Evolutionary conservation across 805 yeast genomes (phyloP).

Genomic region (Vanderwaltozyma polyspora): DNA sequence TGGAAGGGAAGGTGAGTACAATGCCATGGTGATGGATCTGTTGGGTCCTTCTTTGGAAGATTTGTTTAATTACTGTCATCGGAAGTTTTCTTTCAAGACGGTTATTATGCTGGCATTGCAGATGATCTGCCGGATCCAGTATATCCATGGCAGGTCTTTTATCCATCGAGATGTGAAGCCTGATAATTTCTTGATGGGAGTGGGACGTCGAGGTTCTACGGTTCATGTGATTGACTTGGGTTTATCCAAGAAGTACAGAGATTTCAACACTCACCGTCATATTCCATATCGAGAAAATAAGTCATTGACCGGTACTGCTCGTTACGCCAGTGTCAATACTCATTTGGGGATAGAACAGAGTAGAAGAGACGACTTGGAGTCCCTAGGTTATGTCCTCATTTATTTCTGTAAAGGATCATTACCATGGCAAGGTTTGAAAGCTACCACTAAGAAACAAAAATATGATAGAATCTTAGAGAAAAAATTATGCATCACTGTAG

Average conservation of each 20-base stretch:
- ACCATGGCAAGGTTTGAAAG: slow-evolving; percentile 98
- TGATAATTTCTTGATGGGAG: slow-evolving; percentile 76
- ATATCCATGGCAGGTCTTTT: slow-evolving; percentile 88
- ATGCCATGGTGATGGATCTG: slow-evolving; percentile 93
- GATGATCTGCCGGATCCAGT: slow-evolving; percentile 85
- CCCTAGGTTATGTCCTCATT: slow-evolving; percentile 85
- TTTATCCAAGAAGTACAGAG: slow-evolving; percentile 85
- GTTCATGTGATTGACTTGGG: slow-evolving; percentile 93
- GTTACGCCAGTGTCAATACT: slow-evolving; percentile 91
- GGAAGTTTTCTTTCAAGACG: slow-evolving; percentile 88
- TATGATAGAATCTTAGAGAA: slow-evolving; percentile 93
- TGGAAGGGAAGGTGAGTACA: slow-evolving; percentile 92
- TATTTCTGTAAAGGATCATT: slow-evolving; percentile 91
- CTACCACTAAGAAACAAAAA: slow-evolving; percentile 92
- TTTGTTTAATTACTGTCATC: slow-evolving; percentile 87
- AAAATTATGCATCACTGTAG: slow-evolving; percentile 83
- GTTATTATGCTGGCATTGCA: slow-evolving; percentile 90
- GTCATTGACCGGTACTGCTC: slow-evolving; percentile 93
- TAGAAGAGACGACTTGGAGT: slow-evolving; percentile 92
- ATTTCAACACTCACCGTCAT: slow-evolving; percentile 86
- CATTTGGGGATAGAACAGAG: slow-evolving; percentile 95
- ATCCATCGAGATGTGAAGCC: slow-evolving; percentile 81
- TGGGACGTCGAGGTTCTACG: slow-evolving; percentile 88
- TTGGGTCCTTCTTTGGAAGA: slow-evolving; percentile 94
- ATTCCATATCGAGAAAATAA: slow-evolving; percentile 95